These are phyloP conservation scores for Fraxinus excelsior DNA, from an alignment of 257 asterid species.

Conservation along the genomic window DNA sequence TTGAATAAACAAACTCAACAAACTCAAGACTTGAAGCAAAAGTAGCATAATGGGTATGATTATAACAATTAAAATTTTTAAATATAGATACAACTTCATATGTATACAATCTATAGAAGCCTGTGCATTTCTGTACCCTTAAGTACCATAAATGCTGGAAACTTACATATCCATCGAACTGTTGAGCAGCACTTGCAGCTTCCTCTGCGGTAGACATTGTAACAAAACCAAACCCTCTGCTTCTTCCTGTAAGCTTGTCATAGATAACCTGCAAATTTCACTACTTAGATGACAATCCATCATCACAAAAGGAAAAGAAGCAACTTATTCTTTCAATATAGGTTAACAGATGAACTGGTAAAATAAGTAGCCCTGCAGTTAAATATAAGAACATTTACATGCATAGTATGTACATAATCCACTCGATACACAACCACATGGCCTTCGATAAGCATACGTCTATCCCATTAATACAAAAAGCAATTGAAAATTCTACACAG, in stretches of 20 bases:
- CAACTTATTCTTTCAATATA: neutral
- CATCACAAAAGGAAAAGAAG: neutral
- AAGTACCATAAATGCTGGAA: conserved; percentile 1
- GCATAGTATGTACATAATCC: neutral
- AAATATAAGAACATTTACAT: too few relatives aligned
- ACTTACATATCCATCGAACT: conserved; percentile 80
- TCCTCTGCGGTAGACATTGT: conserved; percentile 78
- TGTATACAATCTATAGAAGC: too few relatives aligned
- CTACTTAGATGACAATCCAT: neutral
- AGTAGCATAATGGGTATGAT: neutral
- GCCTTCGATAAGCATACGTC: neutral
- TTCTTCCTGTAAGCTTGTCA: conserved; percentile 77
- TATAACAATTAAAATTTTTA: neutral
- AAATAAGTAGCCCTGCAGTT: neutral
- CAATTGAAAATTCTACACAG: neutral
- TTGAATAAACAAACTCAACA: neutral
- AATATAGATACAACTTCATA: neutral
- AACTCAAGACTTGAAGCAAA: neutral
- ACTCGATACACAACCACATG: neutral
- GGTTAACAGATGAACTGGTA: neutral
- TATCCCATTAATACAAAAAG: neutral
- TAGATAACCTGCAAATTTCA: conserved; percentile 73
- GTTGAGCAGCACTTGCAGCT: conserved; percentile 70
- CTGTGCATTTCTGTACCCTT: neutral
- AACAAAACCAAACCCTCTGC: conserved; percentile 92